These are phyloP conservation scores for Eurotiales sp. DNA, from an alignment of 2,329 filamentous ascomycete genomes.

Conservation along the genomic window DNA sequence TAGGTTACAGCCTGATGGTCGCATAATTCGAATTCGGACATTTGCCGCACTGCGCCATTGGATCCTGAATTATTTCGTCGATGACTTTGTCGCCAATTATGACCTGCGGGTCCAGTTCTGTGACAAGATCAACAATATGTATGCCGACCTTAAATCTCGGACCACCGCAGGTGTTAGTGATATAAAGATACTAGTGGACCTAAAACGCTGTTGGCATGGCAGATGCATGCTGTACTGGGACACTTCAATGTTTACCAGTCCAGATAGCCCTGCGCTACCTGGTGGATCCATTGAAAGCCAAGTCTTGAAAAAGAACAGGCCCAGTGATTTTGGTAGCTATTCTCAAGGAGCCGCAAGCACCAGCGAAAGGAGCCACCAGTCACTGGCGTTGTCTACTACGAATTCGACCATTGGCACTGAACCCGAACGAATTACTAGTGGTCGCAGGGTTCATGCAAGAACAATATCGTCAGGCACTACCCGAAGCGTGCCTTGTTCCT, in stretches of 20 bases:
- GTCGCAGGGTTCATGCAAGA: conserved; percentile 3
- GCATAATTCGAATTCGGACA: conserved; percentile 69
- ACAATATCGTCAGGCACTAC: conserved; percentile 14
- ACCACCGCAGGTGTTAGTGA: conserved; percentile 56
- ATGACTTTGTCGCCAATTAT: conserved; percentile 82
- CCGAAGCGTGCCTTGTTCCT: conserved; percentile 12
- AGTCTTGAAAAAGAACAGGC: conserved; percentile 39
- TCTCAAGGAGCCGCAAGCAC: conserved; percentile 18
- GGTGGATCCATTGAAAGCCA: conserved; percentile 67
- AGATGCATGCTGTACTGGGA: conserved; percentile 92
- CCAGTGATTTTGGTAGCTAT: conserved; percentile 34
- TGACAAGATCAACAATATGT: conserved; percentile 66
- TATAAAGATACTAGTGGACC: conserved; percentile 83
- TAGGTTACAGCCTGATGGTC: conserved; percentile 75
- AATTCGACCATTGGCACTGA: neutral
- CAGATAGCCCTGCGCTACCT: conserved; percentile 66
- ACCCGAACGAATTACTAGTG: neutral
- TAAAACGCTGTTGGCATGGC: conserved; percentile 96
- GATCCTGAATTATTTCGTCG: conserved; percentile 67
- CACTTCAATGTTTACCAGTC: conserved; percentile 60
- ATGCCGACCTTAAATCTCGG: conserved; percentile 49
- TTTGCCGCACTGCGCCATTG: conserved; percentile 18
- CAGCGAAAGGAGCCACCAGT: neutral
- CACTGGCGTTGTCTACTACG: neutral
- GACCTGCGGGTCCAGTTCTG: conserved; percentile 75